Conservation (phyloP, 2,329 filamentous ascomycete genomes). For the Thermothelomyces thermophilus region DNA sequence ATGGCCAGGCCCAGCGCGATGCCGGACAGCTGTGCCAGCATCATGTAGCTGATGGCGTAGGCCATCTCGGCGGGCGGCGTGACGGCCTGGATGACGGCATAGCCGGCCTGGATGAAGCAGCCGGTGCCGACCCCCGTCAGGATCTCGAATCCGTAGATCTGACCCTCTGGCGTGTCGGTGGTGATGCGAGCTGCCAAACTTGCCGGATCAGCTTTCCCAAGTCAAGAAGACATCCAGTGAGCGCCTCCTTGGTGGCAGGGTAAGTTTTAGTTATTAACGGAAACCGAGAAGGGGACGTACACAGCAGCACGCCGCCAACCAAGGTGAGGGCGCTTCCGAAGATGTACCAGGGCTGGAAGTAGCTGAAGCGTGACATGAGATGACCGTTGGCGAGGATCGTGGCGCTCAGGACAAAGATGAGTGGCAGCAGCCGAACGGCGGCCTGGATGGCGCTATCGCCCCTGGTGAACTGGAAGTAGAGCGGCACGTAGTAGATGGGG, state of each 20-base stretch:
- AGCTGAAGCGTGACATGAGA: constrained; percentile 18
- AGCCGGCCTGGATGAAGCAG: constrained; percentile 31
- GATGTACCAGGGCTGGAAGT: constrained; percentile 16
- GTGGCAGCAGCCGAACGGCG: constrained; percentile 35
- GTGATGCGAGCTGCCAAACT: neutral
- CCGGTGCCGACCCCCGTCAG: constrained; percentile 37
- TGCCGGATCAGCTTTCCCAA: too few species aligned
- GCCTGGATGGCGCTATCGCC: constrained; percentile 34
- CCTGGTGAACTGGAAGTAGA: constrained; percentile 45
- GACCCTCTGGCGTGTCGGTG: constrained; percentile 21
- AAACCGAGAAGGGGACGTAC: neutral
- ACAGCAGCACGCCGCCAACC: constrained; percentile 4
- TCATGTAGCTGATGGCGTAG: constrained; percentile 1
- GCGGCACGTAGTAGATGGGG: constrained; percentile 41
- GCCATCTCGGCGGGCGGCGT: constrained; percentile 28
- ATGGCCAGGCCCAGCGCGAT: constrained; percentile 16
- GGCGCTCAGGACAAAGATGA: constrained; percentile 26
- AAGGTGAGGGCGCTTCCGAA: constrained; percentile 8
- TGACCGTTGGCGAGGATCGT: constrained; percentile 10
- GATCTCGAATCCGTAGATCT: constrained; percentile 32
- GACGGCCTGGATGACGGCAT: constrained; percentile 32
- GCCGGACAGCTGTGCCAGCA: constrained; percentile 20
- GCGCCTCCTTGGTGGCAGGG: too few species aligned
- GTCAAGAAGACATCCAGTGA: too few species aligned
- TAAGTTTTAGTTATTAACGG: too few species aligned